Conservation (phyloP, 495 filamentous ascomycete species). For the Xylaria telfairii region DNA sequence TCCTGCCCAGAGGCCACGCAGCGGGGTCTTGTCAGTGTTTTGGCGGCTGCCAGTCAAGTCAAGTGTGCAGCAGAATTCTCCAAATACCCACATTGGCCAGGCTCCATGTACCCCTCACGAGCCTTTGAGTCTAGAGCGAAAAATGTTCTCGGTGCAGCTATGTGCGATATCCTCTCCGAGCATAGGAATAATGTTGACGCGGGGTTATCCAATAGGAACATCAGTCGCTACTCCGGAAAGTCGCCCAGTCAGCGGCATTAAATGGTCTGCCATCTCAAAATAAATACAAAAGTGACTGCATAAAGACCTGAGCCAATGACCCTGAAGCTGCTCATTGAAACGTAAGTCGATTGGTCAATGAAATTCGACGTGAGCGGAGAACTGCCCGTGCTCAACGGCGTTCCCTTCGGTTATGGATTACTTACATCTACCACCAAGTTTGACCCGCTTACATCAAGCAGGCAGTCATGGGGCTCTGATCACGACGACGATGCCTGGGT, state of each 20-base stretch:
- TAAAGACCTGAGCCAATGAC: neutral
- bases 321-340: neutral
- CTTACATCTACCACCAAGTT: neutral
- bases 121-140: neutral
- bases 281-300: neutral
- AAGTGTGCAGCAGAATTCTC: slow-evolving; percentile 18
- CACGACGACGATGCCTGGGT: neutral
- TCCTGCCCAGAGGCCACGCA: neutral
- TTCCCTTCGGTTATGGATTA: neutral
- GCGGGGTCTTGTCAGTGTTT: neutral
- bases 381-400: neutral
- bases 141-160: neutral
- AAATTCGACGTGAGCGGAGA: too few relatives aligned
- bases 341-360: neutral
- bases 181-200: neutral
- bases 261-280: neutral
- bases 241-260: neutral
- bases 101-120: slow-evolving; percentile 20
- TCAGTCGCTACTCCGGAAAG: neutral
- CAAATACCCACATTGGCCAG: slow-evolving; percentile 10
- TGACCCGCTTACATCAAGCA: too few relatives aligned
- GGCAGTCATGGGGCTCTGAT: neutral
- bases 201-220: neutral
- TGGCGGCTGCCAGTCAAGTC: neutral
- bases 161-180: neutral